A percentile compares a stretch with the other conserved stretches of the same genome.
These are phyloP conservation scores for Trichoderma asperellum DNA, from an alignment of 2,329 filamentous ascomycete genomes.

Conservation along the genomic window DNA sequence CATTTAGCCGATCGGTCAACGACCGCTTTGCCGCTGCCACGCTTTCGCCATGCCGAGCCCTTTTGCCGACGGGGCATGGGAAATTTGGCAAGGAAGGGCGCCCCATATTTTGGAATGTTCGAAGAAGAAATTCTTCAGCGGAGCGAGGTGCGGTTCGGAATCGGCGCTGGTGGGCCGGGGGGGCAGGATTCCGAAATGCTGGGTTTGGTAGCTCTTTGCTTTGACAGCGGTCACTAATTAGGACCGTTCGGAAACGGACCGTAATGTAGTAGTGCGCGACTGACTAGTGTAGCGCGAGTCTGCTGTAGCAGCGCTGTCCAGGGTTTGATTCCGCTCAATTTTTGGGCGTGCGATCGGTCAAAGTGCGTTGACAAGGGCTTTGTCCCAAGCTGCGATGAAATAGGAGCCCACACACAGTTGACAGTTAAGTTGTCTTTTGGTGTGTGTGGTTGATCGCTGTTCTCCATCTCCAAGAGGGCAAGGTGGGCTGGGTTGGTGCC, in stretches of 20 bases:
- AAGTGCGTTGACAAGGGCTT: neutral
- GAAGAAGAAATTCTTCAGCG: neutral
- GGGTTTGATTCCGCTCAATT: neutral
- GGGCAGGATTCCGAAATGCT: neutral
- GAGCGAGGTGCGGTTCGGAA: neutral
- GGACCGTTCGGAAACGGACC: neutral
- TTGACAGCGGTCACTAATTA: neutral
- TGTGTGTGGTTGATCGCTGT: neutral
- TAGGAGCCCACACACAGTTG: neutral
- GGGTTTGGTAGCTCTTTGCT: neutral
- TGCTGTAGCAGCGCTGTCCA: neutral
- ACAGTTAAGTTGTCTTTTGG: neutral
- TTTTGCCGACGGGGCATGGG: neutral
- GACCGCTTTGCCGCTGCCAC: neutral
- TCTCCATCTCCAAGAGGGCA: neutral
- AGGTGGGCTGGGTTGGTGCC: neutral
- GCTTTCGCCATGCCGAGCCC: neutral
- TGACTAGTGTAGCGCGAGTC: neutral
- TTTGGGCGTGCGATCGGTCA: neutral
- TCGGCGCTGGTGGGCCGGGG: neutral
- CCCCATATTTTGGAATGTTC: conserved; percentile 4
- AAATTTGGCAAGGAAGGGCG: neutral
- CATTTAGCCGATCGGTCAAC: neutral
- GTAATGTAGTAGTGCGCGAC: neutral
- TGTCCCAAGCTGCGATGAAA: neutral